Evolutionary conservation across 768 basidiomycete species (phyloP), one percentile per base, ranked within the genome.

Genomic region (Panellus pusillus): DNA sequence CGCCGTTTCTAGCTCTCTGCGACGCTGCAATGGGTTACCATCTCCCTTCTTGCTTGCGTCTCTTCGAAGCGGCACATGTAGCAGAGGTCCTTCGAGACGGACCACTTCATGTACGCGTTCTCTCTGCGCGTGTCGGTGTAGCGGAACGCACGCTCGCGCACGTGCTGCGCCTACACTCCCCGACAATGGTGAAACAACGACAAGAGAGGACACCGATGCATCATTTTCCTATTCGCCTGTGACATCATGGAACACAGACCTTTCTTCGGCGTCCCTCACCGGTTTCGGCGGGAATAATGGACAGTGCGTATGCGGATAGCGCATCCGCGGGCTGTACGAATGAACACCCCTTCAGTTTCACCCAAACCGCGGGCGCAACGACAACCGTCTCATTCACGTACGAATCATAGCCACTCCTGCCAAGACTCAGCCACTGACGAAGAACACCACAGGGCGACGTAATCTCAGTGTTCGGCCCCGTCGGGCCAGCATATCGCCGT

Each of bases 81-180:
- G 78, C 79, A 7, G 89, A 91, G 64, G 80, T 90, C 13, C 72
- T 91, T 1, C 79, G 84, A 9, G 84, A 82, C 50, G 87, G 85
- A 2, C 73, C 79, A 0, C 54, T 82, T 54, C 82, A 82, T 61
- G 80, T 80, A 27, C n/a, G n/a, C n/a, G n/a, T n/a, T n/a, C n/a
- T n/a, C n/a, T n/a, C n/a, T n/a, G n/a, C n/a, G n/a, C n/a, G n/a
- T n/a, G n/a, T n/a, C n/a, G n/a, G n/a, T n/a, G n/a, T n/a, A n/a
- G n/a, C n/a, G n/a, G n/a, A n/a, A n/a, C n/a, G n/a, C n/a, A n/a
- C n/a, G n/a, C n/a, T n/a, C n/a, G n/a, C n/a, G n/a, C n/a, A n/a
- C n/a, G n/a, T n/a, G n/a, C n/a, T n/a, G n/a, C n/a, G n/a, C n/a
- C 52, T 13, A 44, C 14, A 9, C 28, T 44, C n/a, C 24, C 43